Evolutionary conservation across 2,329 filamentous ascomycete species (phyloP).

Genomic region (Xylaria arbuscula): DNA sequence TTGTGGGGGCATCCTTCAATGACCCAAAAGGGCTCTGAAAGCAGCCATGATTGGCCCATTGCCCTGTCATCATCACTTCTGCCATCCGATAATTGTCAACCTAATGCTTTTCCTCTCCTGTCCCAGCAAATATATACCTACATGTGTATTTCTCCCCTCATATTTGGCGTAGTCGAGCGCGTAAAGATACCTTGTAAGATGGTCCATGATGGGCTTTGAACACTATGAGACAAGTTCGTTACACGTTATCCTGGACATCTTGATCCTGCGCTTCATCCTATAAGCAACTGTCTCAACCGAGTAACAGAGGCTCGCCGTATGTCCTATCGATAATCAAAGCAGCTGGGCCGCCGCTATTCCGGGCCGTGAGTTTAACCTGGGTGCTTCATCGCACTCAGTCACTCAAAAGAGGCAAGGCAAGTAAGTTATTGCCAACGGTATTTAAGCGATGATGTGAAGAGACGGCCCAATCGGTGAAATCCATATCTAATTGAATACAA

Average conservation of each 20-base stretch:
- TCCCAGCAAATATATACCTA: not conserved
- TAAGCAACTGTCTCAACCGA: not conserved
- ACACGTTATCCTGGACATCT: not conserved
- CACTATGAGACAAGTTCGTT: not conserved
- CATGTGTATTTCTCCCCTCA: constrained; percentile 1
- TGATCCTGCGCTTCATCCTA: not conserved
- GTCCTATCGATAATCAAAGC: not conserved
- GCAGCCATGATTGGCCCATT: constrained; percentile 18
- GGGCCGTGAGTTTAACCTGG: not conserved
- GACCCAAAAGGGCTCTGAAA: constrained; percentile 20
- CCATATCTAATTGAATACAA: constrained; percentile 70
- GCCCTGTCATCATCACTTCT: not conserved
- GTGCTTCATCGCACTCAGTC: not conserved
- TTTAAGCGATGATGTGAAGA: not conserved
- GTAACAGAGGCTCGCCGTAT: not conserved
- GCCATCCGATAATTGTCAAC: not conserved
- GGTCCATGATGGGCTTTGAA: not conserved
- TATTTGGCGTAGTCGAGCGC: not conserved
- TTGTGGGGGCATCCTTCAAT: constrained; percentile 3
- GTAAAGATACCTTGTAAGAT: not conserved
- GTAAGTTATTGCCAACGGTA: not conserved
- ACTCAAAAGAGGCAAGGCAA: not conserved
- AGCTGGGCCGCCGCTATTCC: not conserved
- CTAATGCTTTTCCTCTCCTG: not conserved
- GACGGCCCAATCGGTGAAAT: not conserved